A percentile compares a stretch with the other conserved stretches of the same genome.
phyloP scores from a whole-genome alignment of 148 eudicot species.

The Polygonum maritimum region DNA sequence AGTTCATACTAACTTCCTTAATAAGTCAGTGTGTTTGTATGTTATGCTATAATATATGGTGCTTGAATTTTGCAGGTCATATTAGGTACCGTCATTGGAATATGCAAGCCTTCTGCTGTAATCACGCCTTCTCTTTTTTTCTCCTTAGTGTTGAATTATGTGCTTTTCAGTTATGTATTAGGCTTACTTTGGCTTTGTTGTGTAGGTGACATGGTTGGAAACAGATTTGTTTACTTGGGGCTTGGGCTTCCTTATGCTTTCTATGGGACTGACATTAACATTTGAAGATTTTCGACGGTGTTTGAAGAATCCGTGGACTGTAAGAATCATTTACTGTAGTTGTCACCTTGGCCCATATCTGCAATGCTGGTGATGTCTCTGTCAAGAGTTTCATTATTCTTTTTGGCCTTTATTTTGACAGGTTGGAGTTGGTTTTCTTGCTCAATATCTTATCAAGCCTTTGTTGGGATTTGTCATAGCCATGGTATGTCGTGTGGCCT shows the following conservation, averaged over 20 bases:
- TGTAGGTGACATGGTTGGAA: slow-evolving; percentile 93
- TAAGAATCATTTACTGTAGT: slow-evolving; percentile 24
- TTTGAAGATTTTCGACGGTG: slow-evolving; percentile 96
- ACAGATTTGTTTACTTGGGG: slow-evolving; percentile 92
- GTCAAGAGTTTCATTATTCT: background rate
- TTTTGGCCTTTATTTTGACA: slow-evolving; percentile 21
- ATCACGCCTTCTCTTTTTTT: slow-evolving; percentile 11
- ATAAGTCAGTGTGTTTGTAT: background rate
- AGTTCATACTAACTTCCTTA: background rate
- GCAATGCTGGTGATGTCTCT: background rate
- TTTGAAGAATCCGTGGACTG: slow-evolving; percentile 95
- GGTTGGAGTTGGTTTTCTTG: slow-evolving; percentile 97
- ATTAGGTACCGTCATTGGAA: slow-evolving; percentile 80
- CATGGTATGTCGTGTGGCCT: slow-evolving; percentile 39
- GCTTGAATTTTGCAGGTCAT: slow-evolving; percentile 48
- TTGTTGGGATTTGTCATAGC: slow-evolving; percentile 76
- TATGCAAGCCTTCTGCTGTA: slow-evolving; percentile 87
- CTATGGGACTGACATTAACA: slow-evolving; percentile 95
- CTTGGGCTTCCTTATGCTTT: slow-evolving; percentile 98
- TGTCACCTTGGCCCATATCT: slow-evolving; percentile 6
- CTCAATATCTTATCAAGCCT: slow-evolving; percentile 88
- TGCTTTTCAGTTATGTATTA: background rate
- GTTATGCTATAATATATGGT: background rate
- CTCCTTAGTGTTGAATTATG: background rate
- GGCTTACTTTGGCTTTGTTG: slow-evolving; percentile 11